Conservation (phyloP, 257 asterid genomes). For the Coffea eugenioides region DNA sequence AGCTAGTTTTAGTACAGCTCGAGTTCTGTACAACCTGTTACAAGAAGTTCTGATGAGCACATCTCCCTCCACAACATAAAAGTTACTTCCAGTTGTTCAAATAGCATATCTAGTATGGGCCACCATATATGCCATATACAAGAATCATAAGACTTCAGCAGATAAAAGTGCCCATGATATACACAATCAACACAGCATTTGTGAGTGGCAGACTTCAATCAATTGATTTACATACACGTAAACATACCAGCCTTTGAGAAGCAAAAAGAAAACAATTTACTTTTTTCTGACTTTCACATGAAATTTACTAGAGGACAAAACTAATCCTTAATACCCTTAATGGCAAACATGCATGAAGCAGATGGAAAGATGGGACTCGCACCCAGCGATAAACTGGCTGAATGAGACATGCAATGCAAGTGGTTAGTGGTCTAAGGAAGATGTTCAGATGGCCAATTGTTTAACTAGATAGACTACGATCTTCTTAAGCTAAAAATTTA, state of each 20-base stretch:
- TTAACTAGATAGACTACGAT: background rate
- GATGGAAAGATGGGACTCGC: background rate
- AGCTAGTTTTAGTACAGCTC: constrained; percentile 60
- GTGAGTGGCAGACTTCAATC: background rate
- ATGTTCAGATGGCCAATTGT: background rate
- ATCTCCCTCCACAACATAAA: background rate
- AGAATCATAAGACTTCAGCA: background rate
- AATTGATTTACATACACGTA: background rate
- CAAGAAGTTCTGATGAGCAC: constrained; percentile 21
- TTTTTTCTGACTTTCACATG: background rate
- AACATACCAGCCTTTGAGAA: background rate
- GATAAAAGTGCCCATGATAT: background rate
- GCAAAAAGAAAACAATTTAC: background rate
- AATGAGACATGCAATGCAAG: background rate
- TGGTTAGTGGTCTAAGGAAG: background rate
- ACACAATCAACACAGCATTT: background rate
- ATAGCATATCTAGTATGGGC: background rate
- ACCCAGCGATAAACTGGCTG: no score
- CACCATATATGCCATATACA: background rate
- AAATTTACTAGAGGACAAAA: background rate
- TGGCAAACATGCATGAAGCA: background rate
- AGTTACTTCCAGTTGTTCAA: background rate
- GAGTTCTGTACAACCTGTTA: constrained; percentile 78
- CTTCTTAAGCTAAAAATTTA: background rate
- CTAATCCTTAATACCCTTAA: background rate